A percentile compares a stretch with the other conserved stretches of the same genome.
These are phyloP conservation scores for Podaxis sp. DNA, from an alignment of 768 basidiomycete species.

Conservation along the genomic window DNA sequence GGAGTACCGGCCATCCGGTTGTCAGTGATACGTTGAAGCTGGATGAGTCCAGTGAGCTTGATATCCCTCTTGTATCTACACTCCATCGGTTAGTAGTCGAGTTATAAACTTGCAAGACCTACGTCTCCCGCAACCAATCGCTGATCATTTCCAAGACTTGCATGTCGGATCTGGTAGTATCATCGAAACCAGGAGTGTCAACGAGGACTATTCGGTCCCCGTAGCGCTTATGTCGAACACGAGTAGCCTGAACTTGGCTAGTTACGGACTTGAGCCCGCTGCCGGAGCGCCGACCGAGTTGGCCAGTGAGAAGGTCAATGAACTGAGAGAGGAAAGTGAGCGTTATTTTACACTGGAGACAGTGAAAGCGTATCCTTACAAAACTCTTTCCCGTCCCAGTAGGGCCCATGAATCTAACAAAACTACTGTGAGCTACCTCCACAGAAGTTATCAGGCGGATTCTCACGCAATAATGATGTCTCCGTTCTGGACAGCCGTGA, in stretches of 20 bases:
- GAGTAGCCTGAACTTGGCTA: conserved; percentile 28
- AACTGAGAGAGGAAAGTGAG: conserved; percentile 17
- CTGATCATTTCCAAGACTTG: conserved; percentile 37
- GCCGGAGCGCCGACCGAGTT: conserved; percentile 15
- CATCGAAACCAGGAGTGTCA: conserved; percentile 35
- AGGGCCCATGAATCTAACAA: conserved; percentile 25
- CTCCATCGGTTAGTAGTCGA: background rate
- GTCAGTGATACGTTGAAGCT: conserved; percentile 38
- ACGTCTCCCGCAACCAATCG: conserved; percentile 25
- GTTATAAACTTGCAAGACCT: background rate
- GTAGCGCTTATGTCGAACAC: conserved; percentile 19
- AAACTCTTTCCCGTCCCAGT: conserved; percentile 30
- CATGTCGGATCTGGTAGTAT: conserved; percentile 31
- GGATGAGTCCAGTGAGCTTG: conserved; percentile 34
- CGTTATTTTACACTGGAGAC: background rate
- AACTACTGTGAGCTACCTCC: background rate
- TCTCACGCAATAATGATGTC: conserved; percentile 24
- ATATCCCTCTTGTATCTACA: conserved; percentile 22
- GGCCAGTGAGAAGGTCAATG: conserved; percentile 21
- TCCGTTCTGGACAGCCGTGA: conserved; percentile 9
- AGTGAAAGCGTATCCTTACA: conserved; percentile 15
- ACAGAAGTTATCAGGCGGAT: background rate
- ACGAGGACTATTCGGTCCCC: conserved; percentile 29
- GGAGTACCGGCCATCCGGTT: conserved; percentile 33
- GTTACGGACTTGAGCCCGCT: conserved; percentile 35